phyloP scores from a whole-genome alignment of 495 filamentous ascomycete species.

The Aspergillus incahuasiensis region DNA sequence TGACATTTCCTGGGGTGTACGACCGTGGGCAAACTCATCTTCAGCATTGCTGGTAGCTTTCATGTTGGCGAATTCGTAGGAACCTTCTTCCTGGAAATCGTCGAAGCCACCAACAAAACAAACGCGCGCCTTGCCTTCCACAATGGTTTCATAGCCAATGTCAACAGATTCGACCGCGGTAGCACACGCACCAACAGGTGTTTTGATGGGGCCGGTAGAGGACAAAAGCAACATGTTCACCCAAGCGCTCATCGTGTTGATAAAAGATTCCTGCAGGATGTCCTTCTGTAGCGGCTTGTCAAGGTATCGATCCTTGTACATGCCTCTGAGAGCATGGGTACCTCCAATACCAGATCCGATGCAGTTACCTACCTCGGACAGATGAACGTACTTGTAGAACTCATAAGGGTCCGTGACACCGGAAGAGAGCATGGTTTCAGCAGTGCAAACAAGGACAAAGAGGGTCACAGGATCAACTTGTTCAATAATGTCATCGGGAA shows the following conservation, averaged over 20 bases:
- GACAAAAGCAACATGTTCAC: conserved; percentile 98
- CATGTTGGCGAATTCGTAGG: conserved; percentile 99
- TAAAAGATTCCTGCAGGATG: conserved; percentile 98
- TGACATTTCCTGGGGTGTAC: conserved; percentile 96
- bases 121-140: conserved; percentile 93
- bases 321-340: conserved; percentile 82
- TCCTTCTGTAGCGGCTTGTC: conserved; percentile 99
- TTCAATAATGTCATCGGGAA: conserved; percentile 94
- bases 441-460: conserved; percentile 88
- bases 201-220: conserved; percentile 97
- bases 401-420: conserved; percentile 99
- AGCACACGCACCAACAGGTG: conserved; percentile 94
- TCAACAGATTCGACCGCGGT: conserved; percentile 97
- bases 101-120: conserved; percentile 98
- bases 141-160: conserved; percentile 95
- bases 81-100: conserved; percentile 98
- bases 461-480: conserved; percentile 97
- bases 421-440: conserved; percentile 80
- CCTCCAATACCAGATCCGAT: conserved; percentile 97
- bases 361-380: conserved; percentile 98
- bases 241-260: conserved; percentile 99
- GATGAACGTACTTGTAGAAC: conserved; percentile 99
- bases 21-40: conserved; percentile 91
- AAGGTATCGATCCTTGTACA: conserved; percentile 97
- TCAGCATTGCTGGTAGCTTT: conserved; percentile 97